A percentile compares a stretch with the other conserved stretches of the same genome.
These are phyloP conservation scores for Camptophora hylomeconis DNA, from an alignment of 2,329 filamentous ascomycete species.

Conservation along the genomic window DNA sequence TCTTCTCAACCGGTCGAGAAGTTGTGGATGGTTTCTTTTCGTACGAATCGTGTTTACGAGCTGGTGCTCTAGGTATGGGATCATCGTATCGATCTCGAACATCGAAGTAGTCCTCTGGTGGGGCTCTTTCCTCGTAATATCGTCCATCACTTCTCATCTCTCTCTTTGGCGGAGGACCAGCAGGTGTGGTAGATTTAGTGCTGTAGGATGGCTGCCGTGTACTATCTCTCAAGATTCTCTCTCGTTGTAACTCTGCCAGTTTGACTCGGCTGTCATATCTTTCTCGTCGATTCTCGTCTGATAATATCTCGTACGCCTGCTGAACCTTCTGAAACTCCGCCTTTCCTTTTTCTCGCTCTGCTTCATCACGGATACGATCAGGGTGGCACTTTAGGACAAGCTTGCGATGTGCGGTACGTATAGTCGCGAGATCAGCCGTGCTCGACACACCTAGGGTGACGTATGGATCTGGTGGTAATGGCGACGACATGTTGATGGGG, in stretches of 20 bases:
- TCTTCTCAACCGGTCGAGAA: slow-evolving; percentile 22
- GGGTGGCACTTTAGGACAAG: slow-evolving; percentile 80
- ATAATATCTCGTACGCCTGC: slow-evolving; percentile 81
- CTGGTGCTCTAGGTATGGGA: slow-evolving; percentile 22
- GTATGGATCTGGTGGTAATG: slow-evolving; percentile 58
- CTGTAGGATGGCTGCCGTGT: slow-evolving; percentile 11
- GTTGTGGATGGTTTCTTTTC: slow-evolving; percentile 22
- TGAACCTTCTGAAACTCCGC: slow-evolving; percentile 88
- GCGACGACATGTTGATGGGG: slow-evolving; percentile 26
- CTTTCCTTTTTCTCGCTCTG: slow-evolving; percentile 63
- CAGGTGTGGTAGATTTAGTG: slow-evolving; percentile 9
- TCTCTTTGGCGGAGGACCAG: slow-evolving; percentile 14
- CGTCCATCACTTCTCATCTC: slow-evolving; percentile 28
- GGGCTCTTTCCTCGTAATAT: slow-evolving; percentile 31
- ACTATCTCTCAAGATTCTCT: slow-evolving; percentile 36
- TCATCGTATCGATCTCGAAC: slow-evolving; percentile 26
- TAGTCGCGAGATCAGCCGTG: slow-evolving; percentile 56
- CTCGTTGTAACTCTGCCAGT: slow-evolving; percentile 50
- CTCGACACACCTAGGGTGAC: slow-evolving; percentile 59
- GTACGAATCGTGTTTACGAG: slow-evolving; percentile 27
- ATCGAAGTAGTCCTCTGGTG: slow-evolving; percentile 23
- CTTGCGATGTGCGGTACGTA: slow-evolving; percentile 72
- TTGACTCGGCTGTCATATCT: slow-evolving; percentile 68
- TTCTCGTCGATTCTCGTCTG: slow-evolving; percentile 56
- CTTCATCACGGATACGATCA: slow-evolving; percentile 73